These are phyloP conservation scores for Pseudoperonospora humuli DNA, from an alignment of 352 stramenopile species.

Conservation along the genomic window DNA sequence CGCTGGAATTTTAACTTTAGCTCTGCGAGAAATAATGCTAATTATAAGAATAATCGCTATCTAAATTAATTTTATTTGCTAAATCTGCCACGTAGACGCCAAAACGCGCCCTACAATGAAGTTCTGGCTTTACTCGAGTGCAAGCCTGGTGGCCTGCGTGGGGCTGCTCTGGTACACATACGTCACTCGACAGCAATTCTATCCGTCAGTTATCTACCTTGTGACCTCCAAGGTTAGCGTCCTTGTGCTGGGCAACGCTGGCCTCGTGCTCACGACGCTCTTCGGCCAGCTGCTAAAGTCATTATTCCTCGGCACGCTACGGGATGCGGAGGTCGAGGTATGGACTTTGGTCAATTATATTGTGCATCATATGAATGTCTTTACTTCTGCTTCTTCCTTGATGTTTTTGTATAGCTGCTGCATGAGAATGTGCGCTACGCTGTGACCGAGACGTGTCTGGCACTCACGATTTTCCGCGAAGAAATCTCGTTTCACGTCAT, in stretches of 20 bases:
- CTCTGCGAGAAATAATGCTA: too few relatives aligned
- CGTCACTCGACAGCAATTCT: constrained; percentile 94
- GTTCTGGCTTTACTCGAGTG: constrained; percentile 85
- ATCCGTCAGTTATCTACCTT: constrained; percentile 94
- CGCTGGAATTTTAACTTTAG: too few relatives aligned
- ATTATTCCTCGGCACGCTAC: constrained; percentile 80
- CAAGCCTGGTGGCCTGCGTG: constrained; percentile 76
- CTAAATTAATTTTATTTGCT: too few relatives aligned
- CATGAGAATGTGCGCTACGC: constrained; percentile 96
- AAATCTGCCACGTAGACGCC: constrained; percentile 18
- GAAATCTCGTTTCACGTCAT: constrained; percentile 95
- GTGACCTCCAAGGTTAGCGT: constrained; percentile 95
- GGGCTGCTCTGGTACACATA: constrained; percentile 90
- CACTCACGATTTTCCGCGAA: constrained; percentile 97
- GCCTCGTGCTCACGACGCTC: constrained; percentile 85
- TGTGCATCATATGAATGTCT: not conserved
- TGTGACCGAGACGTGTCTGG: constrained; percentile 97
- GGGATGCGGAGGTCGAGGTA: constrained; percentile 82
- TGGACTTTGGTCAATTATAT: not conserved
- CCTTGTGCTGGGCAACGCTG: constrained; percentile 92
- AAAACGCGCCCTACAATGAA: constrained; percentile 51
- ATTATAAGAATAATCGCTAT: too few relatives aligned
- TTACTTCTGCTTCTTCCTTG: constrained; percentile 2
- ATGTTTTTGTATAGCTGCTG: constrained; percentile 64
- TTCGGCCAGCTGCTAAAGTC: constrained; percentile 66